Evolutionary conservation across 2,329 filamentous ascomycete species (phyloP).

Genomic region (Aspergillus hortae): DNA sequence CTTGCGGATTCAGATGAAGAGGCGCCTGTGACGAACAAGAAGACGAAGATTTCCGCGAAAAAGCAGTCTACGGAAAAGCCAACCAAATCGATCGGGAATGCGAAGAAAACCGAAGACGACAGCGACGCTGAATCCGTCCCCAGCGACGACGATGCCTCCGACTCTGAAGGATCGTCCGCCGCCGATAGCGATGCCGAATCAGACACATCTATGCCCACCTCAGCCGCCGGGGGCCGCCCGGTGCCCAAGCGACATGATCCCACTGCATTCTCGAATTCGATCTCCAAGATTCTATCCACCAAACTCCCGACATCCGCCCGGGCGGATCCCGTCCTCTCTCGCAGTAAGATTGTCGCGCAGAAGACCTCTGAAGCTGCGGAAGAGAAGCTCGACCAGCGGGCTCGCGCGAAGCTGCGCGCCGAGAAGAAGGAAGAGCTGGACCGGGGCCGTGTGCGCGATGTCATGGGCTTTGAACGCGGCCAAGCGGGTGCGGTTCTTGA

Average conservation of each 20-base stretch:
- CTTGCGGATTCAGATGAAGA: conserved; percentile 46
- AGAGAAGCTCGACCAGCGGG: conserved; percentile 75
- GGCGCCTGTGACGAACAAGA: conserved; percentile 16
- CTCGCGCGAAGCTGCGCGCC: conserved; percentile 71
- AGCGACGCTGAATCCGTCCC: conserved; percentile 14
- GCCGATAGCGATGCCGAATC: conserved; percentile 39
- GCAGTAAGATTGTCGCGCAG: conserved; percentile 70
- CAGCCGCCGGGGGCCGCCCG: conserved; percentile 36
- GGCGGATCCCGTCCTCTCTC: conserved; percentile 84
- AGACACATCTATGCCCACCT: conserved; percentile 40
- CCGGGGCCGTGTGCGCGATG: conserved; percentile 83
- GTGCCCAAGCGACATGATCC: conserved; percentile 82
- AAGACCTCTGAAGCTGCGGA: conserved; percentile 71
- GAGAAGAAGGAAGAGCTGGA: conserved; percentile 77
- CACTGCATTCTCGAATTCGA: conserved; percentile 82
- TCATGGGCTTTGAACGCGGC: conserved; percentile 62
- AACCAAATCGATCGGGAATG: conserved; percentile 18
- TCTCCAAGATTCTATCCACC: conserved; percentile 86
- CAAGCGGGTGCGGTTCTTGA: conserved; percentile 56
- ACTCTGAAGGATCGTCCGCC: conserved; percentile 17
- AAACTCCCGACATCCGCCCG: conserved; percentile 81
- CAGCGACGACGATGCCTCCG: conserved; percentile 16
- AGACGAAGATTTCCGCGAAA: conserved; percentile 17
- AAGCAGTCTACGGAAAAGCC: conserved; percentile 13
- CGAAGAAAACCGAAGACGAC: conserved; percentile 12